phyloP scores from a whole-genome alignment of 2,329 filamentous ascomycete genomes.

The Aulographum hederae region DNA sequence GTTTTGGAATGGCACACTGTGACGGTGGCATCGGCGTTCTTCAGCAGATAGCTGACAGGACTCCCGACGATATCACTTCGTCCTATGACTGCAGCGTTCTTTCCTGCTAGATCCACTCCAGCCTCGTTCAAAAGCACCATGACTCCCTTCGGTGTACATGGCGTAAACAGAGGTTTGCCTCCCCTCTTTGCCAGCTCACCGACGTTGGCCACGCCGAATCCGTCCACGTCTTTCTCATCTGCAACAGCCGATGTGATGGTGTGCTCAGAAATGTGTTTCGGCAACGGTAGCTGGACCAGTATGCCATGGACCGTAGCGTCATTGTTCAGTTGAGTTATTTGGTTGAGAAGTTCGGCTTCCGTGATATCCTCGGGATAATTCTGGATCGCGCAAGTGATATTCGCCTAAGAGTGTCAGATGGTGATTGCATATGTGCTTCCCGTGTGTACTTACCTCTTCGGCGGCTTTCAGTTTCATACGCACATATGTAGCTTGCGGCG shows the following conservation, averaged over 20 bases:
- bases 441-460: slow-evolving; percentile 59
- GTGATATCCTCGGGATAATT: slow-evolving; percentile 67
- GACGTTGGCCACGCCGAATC: slow-evolving; percentile 86
- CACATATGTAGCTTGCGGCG: slow-evolving; percentile 75
- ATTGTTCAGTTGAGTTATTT: slow-evolving; percentile 69
- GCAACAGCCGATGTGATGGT: slow-evolving; percentile 75
- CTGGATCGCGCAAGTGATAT: slow-evolving; percentile 72
- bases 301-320: slow-evolving; percentile 77
- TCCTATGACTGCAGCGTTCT: slow-evolving; percentile 86
- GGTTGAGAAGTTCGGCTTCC: slow-evolving; percentile 70
- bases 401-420: too few relatives aligned
- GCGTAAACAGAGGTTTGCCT: slow-evolving; percentile 72
- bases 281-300: slow-evolving; percentile 81
- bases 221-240: slow-evolving; percentile 94
- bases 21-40: slow-evolving; percentile 90
- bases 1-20: slow-evolving; percentile 92
- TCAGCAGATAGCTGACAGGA: slow-evolving; percentile 87
- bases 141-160: slow-evolving; percentile 92
- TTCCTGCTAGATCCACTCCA: slow-evolving; percentile 68
- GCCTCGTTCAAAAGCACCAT: slow-evolving; percentile 80
- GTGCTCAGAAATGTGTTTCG: slow-evolving; percentile 79
- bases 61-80: slow-evolving; percentile 95
- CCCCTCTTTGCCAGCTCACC: slow-evolving; percentile 93
- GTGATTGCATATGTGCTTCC: slow-evolving; percentile 4
- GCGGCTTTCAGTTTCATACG: slow-evolving; percentile 99